Conservation (phyloP, 257 asterid genomes). For the Fraxinus americana region DNA sequence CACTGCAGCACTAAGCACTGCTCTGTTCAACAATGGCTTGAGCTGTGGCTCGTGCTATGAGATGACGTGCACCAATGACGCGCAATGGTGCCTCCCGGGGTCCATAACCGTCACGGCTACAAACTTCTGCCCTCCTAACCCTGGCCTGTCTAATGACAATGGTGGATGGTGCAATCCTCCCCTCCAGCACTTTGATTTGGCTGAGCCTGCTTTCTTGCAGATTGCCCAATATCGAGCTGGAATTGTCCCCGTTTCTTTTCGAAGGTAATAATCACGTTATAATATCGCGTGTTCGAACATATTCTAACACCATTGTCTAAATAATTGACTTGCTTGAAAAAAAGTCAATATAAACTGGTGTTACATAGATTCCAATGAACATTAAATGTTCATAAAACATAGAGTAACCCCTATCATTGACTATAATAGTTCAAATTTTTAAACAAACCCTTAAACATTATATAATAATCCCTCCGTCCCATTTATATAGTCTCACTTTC, state of each 20-base stretch:
- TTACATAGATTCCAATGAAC: too few species aligned
- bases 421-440: too few species aligned
- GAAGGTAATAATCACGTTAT: constrained; percentile 46
- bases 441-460: too few species aligned
- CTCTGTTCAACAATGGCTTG: constrained; percentile 83
- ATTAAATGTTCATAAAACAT: not conserved
- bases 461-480: too few species aligned
- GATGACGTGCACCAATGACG: constrained; percentile 56
- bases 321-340: not conserved
- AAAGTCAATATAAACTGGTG: too few species aligned
- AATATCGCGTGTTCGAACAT: not conserved
- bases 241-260: constrained; percentile 74
- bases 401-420: too few species aligned
- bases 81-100: constrained; percentile 65
- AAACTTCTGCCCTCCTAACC: constrained; percentile 93
- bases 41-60: constrained; percentile 84
- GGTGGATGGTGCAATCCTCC: constrained; percentile 99
- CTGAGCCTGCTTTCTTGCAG: constrained; percentile 81
- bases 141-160: constrained; percentile 63
- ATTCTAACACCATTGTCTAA: not conserved
- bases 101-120: constrained; percentile 81
- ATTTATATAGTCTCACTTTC: too few species aligned
- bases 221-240: constrained; percentile 84
- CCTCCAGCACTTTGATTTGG: constrained; percentile 85
- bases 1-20: constrained; percentile 92